A percentile compares a stretch with the other conserved stretches of the same genome.
These are phyloP conservation scores for Alternaria arborescens DNA, from an alignment of 2,329 filamentous ascomycete species.

Conservation along the genomic window DNA sequence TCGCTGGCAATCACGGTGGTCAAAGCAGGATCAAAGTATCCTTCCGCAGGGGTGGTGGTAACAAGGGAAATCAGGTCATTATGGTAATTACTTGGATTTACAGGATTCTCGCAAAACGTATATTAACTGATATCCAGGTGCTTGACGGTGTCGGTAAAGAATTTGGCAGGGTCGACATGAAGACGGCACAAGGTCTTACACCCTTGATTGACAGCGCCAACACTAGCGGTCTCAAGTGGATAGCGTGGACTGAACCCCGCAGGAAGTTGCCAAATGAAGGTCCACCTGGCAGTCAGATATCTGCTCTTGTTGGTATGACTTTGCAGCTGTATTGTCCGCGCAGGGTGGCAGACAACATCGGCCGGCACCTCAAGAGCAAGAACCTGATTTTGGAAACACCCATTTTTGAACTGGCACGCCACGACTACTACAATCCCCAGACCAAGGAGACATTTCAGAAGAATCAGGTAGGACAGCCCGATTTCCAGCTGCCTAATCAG, in stretches of 20 bases:
- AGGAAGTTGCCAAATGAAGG: slow-evolving; percentile 69
- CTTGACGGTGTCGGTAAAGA: slow-evolving; percentile 74
- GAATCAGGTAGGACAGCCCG: slow-evolving; percentile 25
- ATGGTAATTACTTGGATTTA: slow-evolving; percentile 52
- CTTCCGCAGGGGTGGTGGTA: slow-evolving; percentile 67
- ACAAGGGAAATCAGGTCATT: slow-evolving; percentile 70
- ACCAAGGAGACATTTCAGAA: slow-evolving; percentile 27
- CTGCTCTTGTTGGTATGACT: slow-evolving; percentile 61
- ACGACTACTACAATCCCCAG: slow-evolving; percentile 81
- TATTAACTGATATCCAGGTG: slow-evolving; percentile 42
- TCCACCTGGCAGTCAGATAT: slow-evolving; percentile 29
- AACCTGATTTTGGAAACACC: slow-evolving; percentile 73
- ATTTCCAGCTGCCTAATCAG: slow-evolving; percentile 21
- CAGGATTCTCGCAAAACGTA: neutral
- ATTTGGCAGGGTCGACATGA: slow-evolving; percentile 79
- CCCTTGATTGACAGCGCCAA: slow-evolving; percentile 74
- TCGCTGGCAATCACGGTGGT: slow-evolving; percentile 64
- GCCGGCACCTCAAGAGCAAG: slow-evolving; percentile 70
- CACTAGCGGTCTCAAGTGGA: slow-evolving; percentile 71
- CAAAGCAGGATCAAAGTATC: slow-evolving; percentile 77
- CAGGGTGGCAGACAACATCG: slow-evolving; percentile 71
- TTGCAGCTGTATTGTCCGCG: slow-evolving; percentile 82
- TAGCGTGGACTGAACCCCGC: slow-evolving; percentile 74
- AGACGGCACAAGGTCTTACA: slow-evolving; percentile 71
- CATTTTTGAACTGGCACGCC: slow-evolving; percentile 68